Percentiles rank a stretch among this genome's conserved stretches.
Evolutionary conservation across 495 filamentous ascomycete genomes (phyloP).

Genomic region (Xylaria castorea): DNA sequence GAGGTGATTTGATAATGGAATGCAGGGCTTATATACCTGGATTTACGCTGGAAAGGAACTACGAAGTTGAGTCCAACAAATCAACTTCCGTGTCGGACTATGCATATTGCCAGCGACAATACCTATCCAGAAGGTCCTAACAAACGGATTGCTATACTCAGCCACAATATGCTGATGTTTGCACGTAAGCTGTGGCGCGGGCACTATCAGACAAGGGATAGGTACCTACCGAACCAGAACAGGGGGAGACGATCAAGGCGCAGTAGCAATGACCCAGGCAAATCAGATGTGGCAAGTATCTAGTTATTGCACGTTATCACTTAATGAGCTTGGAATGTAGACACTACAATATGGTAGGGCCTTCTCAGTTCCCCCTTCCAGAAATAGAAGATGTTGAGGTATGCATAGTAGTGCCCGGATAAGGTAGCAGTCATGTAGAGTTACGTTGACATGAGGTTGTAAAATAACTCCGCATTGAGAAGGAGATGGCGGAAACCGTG

Average conservation of each 20-base stretch:
- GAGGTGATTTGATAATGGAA: background rate
- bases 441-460: background rate
- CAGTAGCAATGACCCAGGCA: background rate
- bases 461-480: background rate
- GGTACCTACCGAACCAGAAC: background rate
- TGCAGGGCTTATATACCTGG: background rate
- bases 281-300: background rate
- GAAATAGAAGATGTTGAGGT: background rate
- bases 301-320: background rate
- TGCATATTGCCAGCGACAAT: background rate
- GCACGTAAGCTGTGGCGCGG: slow-evolving; percentile 5
- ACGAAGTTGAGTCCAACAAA: background rate
- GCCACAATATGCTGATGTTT: background rate
- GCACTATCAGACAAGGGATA: background rate
- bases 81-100: background rate
- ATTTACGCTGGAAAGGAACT: background rate
- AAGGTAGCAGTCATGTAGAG: background rate
- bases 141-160: background rate
- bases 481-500: background rate
- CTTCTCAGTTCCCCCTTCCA: background rate
- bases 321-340: background rate
- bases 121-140: background rate
- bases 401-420: background rate
- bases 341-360: background rate
- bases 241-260: background rate